A percentile compares a stretch with the other conserved stretches of the same genome.
Evolutionary conservation across 2,329 filamentous ascomycete species (phyloP).

Genomic region (Pseudocercospora vitis): DNA sequence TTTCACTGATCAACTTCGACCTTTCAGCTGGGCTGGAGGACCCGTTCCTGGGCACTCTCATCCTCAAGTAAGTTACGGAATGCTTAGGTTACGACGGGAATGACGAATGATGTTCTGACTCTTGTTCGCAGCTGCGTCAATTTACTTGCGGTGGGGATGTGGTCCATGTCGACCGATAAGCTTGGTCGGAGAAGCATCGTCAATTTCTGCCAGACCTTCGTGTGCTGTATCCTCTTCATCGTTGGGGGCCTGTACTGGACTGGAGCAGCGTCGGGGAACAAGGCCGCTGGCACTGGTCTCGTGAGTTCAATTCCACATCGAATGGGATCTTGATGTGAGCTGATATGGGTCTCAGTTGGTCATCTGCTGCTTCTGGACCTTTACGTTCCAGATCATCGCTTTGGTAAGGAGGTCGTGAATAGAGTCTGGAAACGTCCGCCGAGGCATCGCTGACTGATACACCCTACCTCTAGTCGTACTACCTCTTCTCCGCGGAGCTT

Average conservation of each 20-base stretch:
- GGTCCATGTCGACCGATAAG: slow-evolving; percentile 8
- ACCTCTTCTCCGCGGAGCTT: slow-evolving; percentile 8
- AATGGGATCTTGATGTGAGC: neutral
- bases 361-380: slow-evolving; percentile 15
- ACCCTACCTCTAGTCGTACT: slow-evolving; percentile 10
- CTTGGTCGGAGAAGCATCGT: slow-evolving; percentile 7
- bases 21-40: slow-evolving; percentile 10
- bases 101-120: neutral
- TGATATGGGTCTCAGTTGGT: slow-evolving; percentile 6
- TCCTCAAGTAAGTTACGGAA: slow-evolving; percentile 3
- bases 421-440: no score
- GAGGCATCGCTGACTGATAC: no score
- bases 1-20: no score
- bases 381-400: slow-evolving; percentile 11
- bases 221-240: slow-evolving; percentile 7
- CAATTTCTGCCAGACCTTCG: slow-evolving; percentile 10
- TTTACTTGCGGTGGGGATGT: slow-evolving; percentile 1
- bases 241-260: slow-evolving; percentile 8
- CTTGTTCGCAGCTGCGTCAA: slow-evolving; percentile 5
- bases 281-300: slow-evolving; percentile 2
- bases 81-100: neutral
- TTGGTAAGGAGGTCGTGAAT: no score
- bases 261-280: neutral
- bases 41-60: slow-evolving; percentile 9
- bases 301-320: neutral